phyloP scores from a whole-genome alignment of 1,284 basidiomycete species.

The Leccinum pallidistipes region DNA sequence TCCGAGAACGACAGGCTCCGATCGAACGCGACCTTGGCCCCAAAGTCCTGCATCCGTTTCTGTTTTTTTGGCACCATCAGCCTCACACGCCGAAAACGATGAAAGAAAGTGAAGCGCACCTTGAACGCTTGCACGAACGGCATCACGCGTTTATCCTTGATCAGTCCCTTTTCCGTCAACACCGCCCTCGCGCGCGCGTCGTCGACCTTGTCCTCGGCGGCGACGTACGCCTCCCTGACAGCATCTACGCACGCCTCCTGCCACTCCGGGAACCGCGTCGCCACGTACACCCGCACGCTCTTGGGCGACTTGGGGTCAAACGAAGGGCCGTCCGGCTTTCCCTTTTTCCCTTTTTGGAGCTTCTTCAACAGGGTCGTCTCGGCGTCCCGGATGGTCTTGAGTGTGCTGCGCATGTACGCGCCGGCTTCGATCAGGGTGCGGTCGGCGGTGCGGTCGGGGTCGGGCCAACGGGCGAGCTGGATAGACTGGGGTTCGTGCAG shows the following conservation, averaged over 20 bases:
- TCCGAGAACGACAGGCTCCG: constrained; percentile 90
- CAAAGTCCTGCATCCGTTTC: constrained; percentile 85
- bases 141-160: constrained; percentile 97
- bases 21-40: constrained; percentile 81
- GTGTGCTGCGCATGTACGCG: constrained; percentile 80
- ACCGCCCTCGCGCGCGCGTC: constrained; percentile 75
- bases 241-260: constrained; percentile 83
- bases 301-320: constrained; percentile 87
- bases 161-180: constrained; percentile 74
- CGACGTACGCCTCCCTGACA: constrained; percentile 71
- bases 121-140: constrained; percentile 94
- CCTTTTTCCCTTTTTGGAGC: constrained; percentile 63
- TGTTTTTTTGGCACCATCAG: constrained; percentile 30
- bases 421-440: constrained; percentile 69
- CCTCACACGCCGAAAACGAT: constrained; percentile 17
- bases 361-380: constrained; percentile 81
- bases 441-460: constrained; percentile 57
- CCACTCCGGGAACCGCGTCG: constrained; percentile 92
- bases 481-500: constrained; percentile 77
- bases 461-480: constrained; percentile 83
- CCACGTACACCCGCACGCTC: constrained; percentile 86
- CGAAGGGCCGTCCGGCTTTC: constrained; percentile 40
- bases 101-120: constrained; percentile 41
- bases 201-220: constrained; percentile 69
- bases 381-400: constrained; percentile 90